These are phyloP conservation scores for Prunus mume DNA, from an alignment of 306 rosid species.

Conservation along the genomic window DNA sequence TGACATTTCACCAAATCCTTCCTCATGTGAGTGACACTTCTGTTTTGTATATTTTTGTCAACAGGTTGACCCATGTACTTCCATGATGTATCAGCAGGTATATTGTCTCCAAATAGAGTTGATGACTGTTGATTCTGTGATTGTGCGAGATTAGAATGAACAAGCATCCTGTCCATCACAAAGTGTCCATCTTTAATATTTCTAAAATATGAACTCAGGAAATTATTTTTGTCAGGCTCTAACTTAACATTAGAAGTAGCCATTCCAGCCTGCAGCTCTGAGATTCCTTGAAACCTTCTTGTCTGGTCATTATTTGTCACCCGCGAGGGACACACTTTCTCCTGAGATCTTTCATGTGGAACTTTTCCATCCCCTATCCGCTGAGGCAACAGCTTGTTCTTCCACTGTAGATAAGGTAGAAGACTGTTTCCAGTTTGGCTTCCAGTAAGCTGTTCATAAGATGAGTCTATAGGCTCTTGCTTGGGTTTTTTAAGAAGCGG, in stretches of 20 bases:
- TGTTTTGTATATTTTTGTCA: conserved; percentile 4
- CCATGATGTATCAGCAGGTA: neutral
- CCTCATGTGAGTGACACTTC: conserved; percentile 19
- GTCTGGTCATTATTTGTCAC: conserved; percentile 6
- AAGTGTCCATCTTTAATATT: neutral
- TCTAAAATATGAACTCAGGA: conserved; percentile 7
- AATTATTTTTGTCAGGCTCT: conserved; percentile 22
- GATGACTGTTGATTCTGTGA: neutral
- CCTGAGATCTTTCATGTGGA: conserved; percentile 13
- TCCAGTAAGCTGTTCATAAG: conserved; percentile 19
- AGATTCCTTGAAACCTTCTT: conserved; percentile 3
- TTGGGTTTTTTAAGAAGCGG: conserved; percentile 26
- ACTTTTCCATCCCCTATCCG: conserved; percentile 13
- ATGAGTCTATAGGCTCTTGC: conserved; percentile 23
- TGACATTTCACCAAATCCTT: neutral
- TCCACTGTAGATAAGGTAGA: conserved; percentile 20
- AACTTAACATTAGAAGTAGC: conserved; percentile 22
- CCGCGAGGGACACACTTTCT: conserved; percentile 9
- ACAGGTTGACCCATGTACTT: conserved; percentile 13
- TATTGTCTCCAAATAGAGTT: conserved; percentile 3
- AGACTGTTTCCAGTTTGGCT: conserved; percentile 12
- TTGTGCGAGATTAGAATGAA: conserved; percentile 10
- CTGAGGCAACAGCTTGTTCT: conserved; percentile 6
- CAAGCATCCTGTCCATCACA: conserved; percentile 1
- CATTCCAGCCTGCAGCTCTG: conserved; percentile 11